phyloP scores from a whole-genome alignment of 768 basidiomycete genomes.

The Amanita pseudoporphyria region DNA sequence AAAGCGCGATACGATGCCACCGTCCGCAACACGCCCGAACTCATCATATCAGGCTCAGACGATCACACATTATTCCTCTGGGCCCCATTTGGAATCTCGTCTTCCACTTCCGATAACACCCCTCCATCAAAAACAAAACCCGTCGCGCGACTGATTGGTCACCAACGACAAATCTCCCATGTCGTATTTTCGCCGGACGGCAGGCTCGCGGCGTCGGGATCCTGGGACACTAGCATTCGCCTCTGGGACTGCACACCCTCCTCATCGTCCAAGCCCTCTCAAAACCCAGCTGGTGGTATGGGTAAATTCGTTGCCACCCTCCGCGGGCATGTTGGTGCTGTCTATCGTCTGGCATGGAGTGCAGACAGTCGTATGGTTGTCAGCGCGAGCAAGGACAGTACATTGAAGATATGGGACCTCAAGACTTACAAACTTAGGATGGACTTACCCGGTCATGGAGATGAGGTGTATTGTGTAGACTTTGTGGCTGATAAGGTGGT shows the following conservation, averaged over 20 bases:
- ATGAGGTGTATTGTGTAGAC: conserved; percentile 98
- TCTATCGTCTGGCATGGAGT: conserved; percentile 93
- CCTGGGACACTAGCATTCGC: conserved; percentile 85
- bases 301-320: conserved; percentile 87
- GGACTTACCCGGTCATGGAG: conserved; percentile 92
- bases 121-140: conserved; percentile 22
- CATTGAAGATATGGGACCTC: conserved; percentile 95
- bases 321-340: conserved; percentile 88
- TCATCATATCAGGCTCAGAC: conserved; percentile 92
- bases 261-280: too few species aligned
- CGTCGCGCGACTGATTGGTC: conserved; percentile 74
- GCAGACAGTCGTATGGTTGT: conserved; percentile 88
- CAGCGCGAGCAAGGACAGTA: conserved; percentile 93
- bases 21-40: conserved; percentile 58
- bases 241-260: conserved; percentile 59
- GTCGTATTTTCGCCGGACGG: conserved; percentile 95
- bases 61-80: conserved; percentile 98
- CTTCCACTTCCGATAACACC: conserved; percentile 14
- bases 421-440: conserved; percentile 93
- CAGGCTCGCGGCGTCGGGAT: conserved; percentile 81
- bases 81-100: conserved; percentile 62
- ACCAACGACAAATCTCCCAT: conserved; percentile 91
- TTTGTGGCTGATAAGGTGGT: conserved; percentile 99
- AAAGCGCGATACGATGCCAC: conserved; percentile 68
- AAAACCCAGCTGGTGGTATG: conserved; percentile 30